phyloP scores from a whole-genome alignment of 345 rosid genomes.

The Eutrema yunnanense region DNA sequence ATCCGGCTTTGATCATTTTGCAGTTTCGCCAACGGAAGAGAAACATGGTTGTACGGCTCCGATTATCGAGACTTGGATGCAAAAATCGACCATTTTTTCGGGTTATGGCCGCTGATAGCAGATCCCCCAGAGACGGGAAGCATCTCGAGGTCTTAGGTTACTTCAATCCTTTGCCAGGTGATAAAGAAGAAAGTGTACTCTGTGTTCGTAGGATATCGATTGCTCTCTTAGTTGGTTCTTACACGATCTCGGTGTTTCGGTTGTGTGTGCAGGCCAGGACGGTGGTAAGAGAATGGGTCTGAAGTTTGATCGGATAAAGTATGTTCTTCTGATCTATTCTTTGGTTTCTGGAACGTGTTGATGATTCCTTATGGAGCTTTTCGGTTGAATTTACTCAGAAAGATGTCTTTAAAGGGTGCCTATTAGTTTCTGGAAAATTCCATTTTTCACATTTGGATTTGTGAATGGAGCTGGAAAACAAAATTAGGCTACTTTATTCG shows the following conservation, averaged over 20 bases:
- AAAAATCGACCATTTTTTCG: slow-evolving; percentile 77
- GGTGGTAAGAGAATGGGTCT: slow-evolving; percentile 95
- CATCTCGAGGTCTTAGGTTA: slow-evolving; percentile 82
- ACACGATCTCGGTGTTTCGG: not conserved
- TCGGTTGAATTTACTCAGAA: not conserved
- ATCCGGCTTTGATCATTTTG: not conserved
- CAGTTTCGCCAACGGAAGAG: not conserved
- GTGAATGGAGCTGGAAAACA: not conserved
- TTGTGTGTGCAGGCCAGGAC: slow-evolving; percentile 59
- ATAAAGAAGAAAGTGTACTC: not conserved
- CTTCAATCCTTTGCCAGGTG: slow-evolving; percentile 87
- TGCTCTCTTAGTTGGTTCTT: not conserved
- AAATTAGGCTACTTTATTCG: not conserved
- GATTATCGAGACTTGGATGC: slow-evolving; percentile 80
- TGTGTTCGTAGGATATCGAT: not conserved
- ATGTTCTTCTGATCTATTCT: slow-evolving; percentile 24
- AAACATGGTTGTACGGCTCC: slow-evolving; percentile 68
- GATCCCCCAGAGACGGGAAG: slow-evolving; percentile 86
- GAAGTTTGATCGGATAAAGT: slow-evolving; percentile 87
- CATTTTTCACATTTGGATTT: not conserved
- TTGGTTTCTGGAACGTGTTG: not conserved
- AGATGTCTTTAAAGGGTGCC: not conserved
- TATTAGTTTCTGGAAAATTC: not conserved
- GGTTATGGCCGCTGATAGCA: slow-evolving; percentile 87
- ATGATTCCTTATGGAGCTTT: not conserved